Evolutionary conservation across 179 eudicot species (phyloP), one percentile per base, ranked within the genome.

Genomic region (Vitellaria paradoxa): DNA sequence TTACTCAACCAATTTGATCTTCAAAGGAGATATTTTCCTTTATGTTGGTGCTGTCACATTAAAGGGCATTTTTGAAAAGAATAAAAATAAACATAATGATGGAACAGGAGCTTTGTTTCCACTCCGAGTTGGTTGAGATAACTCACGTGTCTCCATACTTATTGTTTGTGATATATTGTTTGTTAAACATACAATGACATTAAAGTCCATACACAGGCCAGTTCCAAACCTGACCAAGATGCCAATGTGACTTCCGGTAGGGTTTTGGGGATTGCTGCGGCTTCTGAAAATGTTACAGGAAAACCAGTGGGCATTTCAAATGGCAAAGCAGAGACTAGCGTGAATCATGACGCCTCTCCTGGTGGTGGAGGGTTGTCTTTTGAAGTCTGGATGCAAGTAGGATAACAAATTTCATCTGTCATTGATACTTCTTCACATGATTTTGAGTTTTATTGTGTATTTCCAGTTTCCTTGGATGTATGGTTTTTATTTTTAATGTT

Each of bases 311-410:
- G 50, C 23, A 9, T 20, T 46, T 37, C 68, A 7, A 56, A 8
- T 60, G 56, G 67, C 0, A 55, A 72, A 70, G 11, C 42, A 45
- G 68, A 72, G 23, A 14, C 26, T 42, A 18, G 55, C 8, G 37
- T 30, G 7, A 37, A 52, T 72, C 6, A n/a, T 57, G 63, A 17
- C 57, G 52, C 76, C 56, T 57, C 30, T 57, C 13, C 24, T 40
- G 75, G 20, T 73, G 57, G 10, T 45, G 57, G 21, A 59, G 76
- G 56, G 76, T 7, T 61, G 67, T 55, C 76, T 59, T 60, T 11
- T 59, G 65, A 73, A 73, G 76, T 24, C 37, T 52, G 20, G 65
- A 21, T 60, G 7, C 40, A 60, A 47, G 55, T 56, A 40, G 63
- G 76, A 72, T 37, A 10, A 7, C 37, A 24, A 20, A 49, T 52